Base-by-base conservation (phyloP, 345 rosid species). In the Viola odorata region DNA sequence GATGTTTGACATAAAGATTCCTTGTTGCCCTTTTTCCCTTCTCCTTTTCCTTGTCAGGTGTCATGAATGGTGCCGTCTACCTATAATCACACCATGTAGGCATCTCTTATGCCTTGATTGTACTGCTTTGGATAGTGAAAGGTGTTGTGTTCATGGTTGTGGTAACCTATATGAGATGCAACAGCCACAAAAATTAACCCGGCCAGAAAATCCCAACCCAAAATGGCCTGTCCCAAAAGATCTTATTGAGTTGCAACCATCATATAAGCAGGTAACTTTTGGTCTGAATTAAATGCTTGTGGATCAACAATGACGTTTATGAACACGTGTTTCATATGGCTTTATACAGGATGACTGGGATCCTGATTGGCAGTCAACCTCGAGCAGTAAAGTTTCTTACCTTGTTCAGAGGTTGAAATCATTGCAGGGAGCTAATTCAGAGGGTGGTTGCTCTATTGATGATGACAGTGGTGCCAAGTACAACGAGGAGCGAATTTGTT, bases 181-280 rank as follows among this genome's bases (percentile, higher is more conserved):
- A 77, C 78, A 79, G 73, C 95, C 95, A 66, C 91, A 88, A 70
- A 69, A 70, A 56, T 63, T 83, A 74, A 81, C 94, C 40, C 84
- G 99, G 50, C 85, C 85, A 5, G 99, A 92, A 79, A 92, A 92
- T 82, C 97, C 98, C 56, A 89, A 82, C 62, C 99, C 99, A 39
- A 87, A 87, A 68, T 86, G 97, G 96, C 86, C 96, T 58, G 99
- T 92, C 47, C 99, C 99, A 3, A 81, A 87, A 75, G 97, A 92
- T 84, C 97, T 92, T 61, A 92, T 92, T 54, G 99, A 92, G 81
- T 81, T 87, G 60, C 99, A 92, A 69, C 97, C 99, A 71, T 83
- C 99, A 17, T 92, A 92, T 75, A 82, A 86, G 55, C 99, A 92
- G 95, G 99, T 74, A 69, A 37, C 79, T 38, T 53, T 61, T 54